These are phyloP conservation scores for Saccharomycopsis schoenii DNA, from an alignment of 805 yeast genomes.

Conservation along the genomic window DNA sequence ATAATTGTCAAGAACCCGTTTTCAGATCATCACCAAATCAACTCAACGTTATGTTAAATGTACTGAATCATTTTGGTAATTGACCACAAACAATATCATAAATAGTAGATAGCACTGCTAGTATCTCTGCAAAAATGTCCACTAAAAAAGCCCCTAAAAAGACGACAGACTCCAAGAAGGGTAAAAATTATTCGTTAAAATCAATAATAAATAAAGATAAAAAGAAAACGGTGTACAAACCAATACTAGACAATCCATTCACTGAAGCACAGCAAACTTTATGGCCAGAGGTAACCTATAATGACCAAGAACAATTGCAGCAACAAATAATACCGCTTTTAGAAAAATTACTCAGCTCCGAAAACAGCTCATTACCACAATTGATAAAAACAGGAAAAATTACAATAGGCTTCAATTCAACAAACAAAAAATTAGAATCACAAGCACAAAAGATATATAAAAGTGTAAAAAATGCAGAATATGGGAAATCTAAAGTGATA, in stretches of 20 bases:
- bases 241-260: slow-evolving; percentile 16
- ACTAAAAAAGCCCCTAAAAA: neutral
- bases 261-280: neutral
- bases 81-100: too few relatives aligned
- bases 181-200: neutral
- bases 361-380: neutral
- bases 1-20: neutral
- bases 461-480: neutral
- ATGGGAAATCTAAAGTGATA: neutral
- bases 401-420: slow-evolving; percentile 14
- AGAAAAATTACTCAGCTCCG: neutral
- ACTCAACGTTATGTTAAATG: too few relatives aligned
- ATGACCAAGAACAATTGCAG: neutral
- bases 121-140: neutral
- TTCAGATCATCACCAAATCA: too few relatives aligned
- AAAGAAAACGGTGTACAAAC: slow-evolving; percentile 12
- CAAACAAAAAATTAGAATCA: slow-evolving; percentile 6
- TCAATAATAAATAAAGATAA: slow-evolving; percentile 8
- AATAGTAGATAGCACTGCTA: too few relatives aligned
- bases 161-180: neutral
- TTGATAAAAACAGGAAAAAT: neutral
- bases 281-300: neutral
- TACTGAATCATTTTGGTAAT: too few relatives aligned
- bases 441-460: slow-evolving; percentile 8
- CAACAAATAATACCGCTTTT: slow-evolving; percentile 3